Evolutionary conservation across 257 asterid genomes (phyloP).

Genomic region (Knoxia roxburghii): DNA sequence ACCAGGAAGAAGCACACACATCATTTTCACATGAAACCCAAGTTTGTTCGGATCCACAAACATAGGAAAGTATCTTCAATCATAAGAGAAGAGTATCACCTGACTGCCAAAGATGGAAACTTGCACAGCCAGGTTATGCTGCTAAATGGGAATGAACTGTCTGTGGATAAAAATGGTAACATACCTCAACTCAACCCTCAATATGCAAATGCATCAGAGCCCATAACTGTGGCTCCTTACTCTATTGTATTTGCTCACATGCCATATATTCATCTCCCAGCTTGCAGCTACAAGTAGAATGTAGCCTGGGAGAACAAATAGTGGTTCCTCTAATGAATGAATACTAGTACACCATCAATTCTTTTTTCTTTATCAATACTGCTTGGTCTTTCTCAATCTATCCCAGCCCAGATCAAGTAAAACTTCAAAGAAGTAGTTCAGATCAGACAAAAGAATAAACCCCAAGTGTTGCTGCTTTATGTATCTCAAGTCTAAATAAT

Average conservation of each 20-base stretch:
- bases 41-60: slow-evolving; percentile 17
- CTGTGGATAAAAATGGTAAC: slow-evolving; percentile 37
- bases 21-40: slow-evolving; percentile 25
- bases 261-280: slow-evolving; percentile 47
- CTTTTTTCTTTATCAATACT: too few species aligned
- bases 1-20: slow-evolving; percentile 22
- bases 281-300: slow-evolving; percentile 39
- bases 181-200: slow-evolving; percentile 57
- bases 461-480: too few species aligned
- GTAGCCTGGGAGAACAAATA: slow-evolving; percentile 11
- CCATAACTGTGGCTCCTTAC: slow-evolving; percentile 49
- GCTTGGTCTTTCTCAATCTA: too few species aligned
- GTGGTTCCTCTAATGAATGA: slow-evolving; percentile 17
- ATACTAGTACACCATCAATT: neutral
- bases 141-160: slow-evolving; percentile 59
- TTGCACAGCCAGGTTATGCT: slow-evolving; percentile 61
- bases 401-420: too few species aligned
- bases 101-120: slow-evolving; percentile 67
- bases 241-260: slow-evolving; percentile 76
- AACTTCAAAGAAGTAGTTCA: too few species aligned
- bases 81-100: slow-evolving; percentile 75
- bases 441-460: too few species aligned
- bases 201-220: slow-evolving; percentile 43
- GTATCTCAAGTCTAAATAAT: too few species aligned
- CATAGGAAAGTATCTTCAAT: slow-evolving; percentile 16